Base-by-base conservation (phyloP, 2,329 filamentous ascomycete genomes). In the Plenodomus lindquistii region DNA sequence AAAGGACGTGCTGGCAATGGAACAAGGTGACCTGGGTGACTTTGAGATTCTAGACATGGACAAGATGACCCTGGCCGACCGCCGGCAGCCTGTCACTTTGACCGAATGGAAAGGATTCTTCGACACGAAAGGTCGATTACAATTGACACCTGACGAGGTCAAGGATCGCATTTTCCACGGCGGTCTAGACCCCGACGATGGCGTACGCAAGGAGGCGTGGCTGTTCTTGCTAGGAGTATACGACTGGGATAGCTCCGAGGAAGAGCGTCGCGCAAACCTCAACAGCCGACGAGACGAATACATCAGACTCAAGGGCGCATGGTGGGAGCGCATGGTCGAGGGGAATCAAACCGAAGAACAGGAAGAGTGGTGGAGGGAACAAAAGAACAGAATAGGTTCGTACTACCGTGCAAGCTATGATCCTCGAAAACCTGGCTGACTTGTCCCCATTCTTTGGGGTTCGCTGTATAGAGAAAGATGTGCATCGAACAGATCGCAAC, bases 131-230 rank as follows among this genome's bases (percentile, higher is more conserved):
- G 94, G 94, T 0, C 80, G 85, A 37, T 74, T 99, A 2, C 83
- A 87, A 2, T 77, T 96, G 38, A 97, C 92, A 0, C 79, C 87
- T 3, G 91, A 97, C 59, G 94, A 99, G 69, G 91, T 96, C 56
- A 99, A 97, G 72, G 93, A 97, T 68, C 84, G 94, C n/a, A 84
- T 99, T 46, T 99, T 97, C 70, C 94, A 97, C 66, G 94, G 94
- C 21, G 94, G 94, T 0, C 78, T 99, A 1, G 86, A 96, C 66
- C 77, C 89, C 0, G 88, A 96, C 15, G 93, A 97, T 62, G 92
- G 92, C 0, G 92, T 96, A 3, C 81, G 95, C 40, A 97, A 97
- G 73, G 92, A 97, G 71, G 94, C 93, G 0, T 99, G 94, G 94
- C 80, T 97, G 0, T 99, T 96, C 73, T 75, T 99, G 15, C 81